A percentile compares a stretch with the other conserved stretches of the same genome.
phyloP scores from a whole-genome alignment of 2,329 filamentous ascomycete species.

The Pseudocercospora vitis region DNA sequence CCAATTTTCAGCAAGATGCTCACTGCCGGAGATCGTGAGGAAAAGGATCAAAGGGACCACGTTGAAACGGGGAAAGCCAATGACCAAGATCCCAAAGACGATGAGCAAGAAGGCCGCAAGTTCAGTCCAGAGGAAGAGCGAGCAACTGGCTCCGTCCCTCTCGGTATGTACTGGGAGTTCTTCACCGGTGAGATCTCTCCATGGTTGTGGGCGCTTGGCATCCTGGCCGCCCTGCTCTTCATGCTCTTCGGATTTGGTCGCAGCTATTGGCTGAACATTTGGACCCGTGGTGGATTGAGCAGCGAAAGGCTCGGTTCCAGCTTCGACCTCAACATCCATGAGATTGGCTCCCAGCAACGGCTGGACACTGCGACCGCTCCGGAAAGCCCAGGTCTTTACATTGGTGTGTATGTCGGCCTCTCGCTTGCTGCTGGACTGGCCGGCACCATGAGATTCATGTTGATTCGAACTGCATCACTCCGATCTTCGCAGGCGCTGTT shows the following conservation, averaged over 20 bases:
- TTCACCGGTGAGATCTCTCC: background rate
- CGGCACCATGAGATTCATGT: background rate
- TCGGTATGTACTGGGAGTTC: background rate
- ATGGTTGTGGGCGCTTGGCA: background rate
- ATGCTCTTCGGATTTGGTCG: background rate
- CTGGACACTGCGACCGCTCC: background rate
- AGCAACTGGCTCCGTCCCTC: background rate
- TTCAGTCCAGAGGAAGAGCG: background rate
- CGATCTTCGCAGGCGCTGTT: slow-evolving; percentile 38
- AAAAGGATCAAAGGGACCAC: background rate
- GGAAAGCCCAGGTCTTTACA: slow-evolving; percentile 5
- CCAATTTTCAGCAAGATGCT: background rate
- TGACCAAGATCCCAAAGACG: background rate
- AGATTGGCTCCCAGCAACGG: background rate
- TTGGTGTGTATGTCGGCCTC: no score
- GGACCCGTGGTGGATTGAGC: background rate
- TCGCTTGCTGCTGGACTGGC: background rate
- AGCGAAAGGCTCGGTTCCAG: background rate
- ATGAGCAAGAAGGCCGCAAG: background rate
- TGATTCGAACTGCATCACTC: slow-evolving; percentile 1
- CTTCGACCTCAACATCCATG: no score
- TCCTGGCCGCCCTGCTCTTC: background rate
- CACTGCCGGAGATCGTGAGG: background rate
- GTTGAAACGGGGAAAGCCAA: background rate
- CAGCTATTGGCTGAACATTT: background rate